These are phyloP conservation scores for Pezicula radicicola DNA, from an alignment of 2,329 filamentous ascomycete genomes.

Conservation along the genomic window DNA sequence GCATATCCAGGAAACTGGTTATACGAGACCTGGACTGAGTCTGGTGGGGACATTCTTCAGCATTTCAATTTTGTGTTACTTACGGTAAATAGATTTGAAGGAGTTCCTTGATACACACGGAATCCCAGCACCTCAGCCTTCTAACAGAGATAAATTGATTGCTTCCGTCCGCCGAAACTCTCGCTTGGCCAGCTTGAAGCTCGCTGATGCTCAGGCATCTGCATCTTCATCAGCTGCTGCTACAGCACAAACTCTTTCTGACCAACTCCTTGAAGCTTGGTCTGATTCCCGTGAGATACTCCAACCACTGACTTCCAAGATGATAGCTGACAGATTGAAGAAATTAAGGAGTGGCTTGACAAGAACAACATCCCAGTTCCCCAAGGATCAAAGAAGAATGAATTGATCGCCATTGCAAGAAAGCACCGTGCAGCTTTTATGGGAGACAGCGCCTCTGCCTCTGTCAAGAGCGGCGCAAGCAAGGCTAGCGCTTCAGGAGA, in stretches of 20 bases:
- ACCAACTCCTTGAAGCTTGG: conserved; percentile 87
- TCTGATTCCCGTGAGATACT: conserved; percentile 57
- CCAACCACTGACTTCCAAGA: not conserved
- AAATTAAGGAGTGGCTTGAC: conserved; percentile 91
- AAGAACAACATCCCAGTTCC: conserved; percentile 88
- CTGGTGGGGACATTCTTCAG: conserved; percentile 32
- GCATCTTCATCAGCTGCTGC: conserved; percentile 63
- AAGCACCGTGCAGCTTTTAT: conserved; percentile 76
- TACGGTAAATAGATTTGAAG: conserved; percentile 65
- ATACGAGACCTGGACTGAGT: conserved; percentile 85
- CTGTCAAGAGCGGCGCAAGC: conserved; percentile 66
- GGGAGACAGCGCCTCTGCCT: conserved; percentile 57
- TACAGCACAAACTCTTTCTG: conserved; percentile 72
- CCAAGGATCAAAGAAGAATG: conserved; percentile 83
- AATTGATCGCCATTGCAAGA: conserved; percentile 84
- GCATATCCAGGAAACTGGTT: conserved; percentile 96
- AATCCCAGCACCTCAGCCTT: conserved; percentile 80
- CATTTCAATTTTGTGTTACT: not conserved
- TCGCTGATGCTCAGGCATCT: conserved; percentile 57
- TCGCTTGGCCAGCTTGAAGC: conserved; percentile 69
- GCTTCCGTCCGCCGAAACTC: conserved; percentile 89
- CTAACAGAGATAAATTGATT: conserved; percentile 81
- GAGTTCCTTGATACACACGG: conserved; percentile 89
- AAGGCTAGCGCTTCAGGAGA: conserved; percentile 63
- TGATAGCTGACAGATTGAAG: conserved; percentile 22